These are phyloP conservation scores for Trichoderma lentiforme DNA, from an alignment of 2,329 filamentous ascomycete genomes.

Conservation along the genomic window DNA sequence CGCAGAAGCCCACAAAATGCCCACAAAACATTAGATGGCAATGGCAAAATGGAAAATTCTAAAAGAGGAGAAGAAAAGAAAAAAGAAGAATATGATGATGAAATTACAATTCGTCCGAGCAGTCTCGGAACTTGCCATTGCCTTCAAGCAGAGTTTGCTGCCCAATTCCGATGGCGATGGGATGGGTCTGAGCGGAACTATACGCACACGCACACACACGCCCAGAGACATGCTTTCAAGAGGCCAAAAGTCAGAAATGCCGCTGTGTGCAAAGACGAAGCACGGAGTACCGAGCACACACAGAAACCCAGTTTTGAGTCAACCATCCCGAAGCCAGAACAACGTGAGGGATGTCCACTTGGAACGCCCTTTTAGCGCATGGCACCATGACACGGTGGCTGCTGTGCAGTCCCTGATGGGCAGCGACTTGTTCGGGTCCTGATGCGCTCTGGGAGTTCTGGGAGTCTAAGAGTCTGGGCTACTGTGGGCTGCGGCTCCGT, in stretches of 20 bases:
- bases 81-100: too few species aligned
- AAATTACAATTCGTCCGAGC: neutral
- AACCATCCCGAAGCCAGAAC: neutral
- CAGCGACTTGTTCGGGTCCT: neutral
- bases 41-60: neutral
- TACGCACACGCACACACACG: neutral
- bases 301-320: neutral
- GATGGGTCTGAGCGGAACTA: neutral
- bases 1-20: neutral
- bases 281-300: neutral
- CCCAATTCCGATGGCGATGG: neutral
- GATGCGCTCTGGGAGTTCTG: neutral
- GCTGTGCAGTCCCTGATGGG: neutral
- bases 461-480: neutral
- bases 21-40: neutral
- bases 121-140: neutral
- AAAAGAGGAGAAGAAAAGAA: too few species aligned
- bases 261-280: neutral
- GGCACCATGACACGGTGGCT: neutral
- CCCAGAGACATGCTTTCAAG: neutral
- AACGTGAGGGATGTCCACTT: neutral
- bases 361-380: neutral
- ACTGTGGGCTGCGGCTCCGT: neutral
- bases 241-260: conserved; percentile 6
- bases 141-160: neutral